Percentiles rank a stretch among this genome's conserved stretches.
Evolutionary conservation across 108 stramenopile species (phyloP).

Genomic region (Heterococcus sp.): DNA sequence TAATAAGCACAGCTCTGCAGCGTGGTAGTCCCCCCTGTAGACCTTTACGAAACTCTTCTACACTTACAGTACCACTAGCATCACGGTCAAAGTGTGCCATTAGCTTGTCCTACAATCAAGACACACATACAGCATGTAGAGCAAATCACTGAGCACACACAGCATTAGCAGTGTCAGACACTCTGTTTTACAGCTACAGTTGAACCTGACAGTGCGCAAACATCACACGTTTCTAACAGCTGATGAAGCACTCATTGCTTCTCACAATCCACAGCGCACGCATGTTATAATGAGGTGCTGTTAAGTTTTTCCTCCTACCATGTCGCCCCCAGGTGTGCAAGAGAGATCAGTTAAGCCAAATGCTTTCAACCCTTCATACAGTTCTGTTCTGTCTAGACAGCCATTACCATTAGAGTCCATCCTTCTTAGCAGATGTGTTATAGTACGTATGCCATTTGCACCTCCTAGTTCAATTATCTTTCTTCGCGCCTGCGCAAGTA

Average conservation of each 20-base stretch:
- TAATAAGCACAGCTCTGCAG: slow-evolving; percentile 6
- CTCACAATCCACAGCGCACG: too few relatives aligned
- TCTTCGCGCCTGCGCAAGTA: slow-evolving; percentile 28
- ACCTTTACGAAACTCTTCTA: slow-evolving; percentile 46
- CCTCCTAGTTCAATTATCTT: slow-evolving; percentile 38
- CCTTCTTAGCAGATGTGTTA: slow-evolving; percentile 9
- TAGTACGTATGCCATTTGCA: slow-evolving; percentile 28
- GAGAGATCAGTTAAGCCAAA: slow-evolving; percentile 32
- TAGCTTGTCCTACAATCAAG: too few relatives aligned
- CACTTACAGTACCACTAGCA: slow-evolving; percentile 19
- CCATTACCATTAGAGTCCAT: slow-evolving; percentile 42
- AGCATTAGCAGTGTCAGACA: too few relatives aligned
- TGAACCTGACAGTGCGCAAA: too few relatives aligned
- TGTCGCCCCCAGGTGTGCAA: slow-evolving; percentile 38
- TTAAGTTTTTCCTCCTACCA: too few relatives aligned
- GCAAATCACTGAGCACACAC: too few relatives aligned
- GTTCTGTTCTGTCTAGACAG: slow-evolving; percentile 33
- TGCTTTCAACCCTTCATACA: slow-evolving; percentile 22
- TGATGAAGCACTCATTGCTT: too few relatives aligned
- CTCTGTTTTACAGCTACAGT: too few relatives aligned
- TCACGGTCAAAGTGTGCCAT: slow-evolving; percentile 51
- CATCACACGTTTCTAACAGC: too few relatives aligned
- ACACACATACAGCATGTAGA: too few relatives aligned
- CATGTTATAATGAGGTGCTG: too few relatives aligned
- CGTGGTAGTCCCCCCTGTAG: slow-evolving; percentile 35